These are phyloP conservation scores for Diaporthe eres DNA, from an alignment of 2,329 filamentous ascomycete genomes.

Conservation along the genomic window DNA sequence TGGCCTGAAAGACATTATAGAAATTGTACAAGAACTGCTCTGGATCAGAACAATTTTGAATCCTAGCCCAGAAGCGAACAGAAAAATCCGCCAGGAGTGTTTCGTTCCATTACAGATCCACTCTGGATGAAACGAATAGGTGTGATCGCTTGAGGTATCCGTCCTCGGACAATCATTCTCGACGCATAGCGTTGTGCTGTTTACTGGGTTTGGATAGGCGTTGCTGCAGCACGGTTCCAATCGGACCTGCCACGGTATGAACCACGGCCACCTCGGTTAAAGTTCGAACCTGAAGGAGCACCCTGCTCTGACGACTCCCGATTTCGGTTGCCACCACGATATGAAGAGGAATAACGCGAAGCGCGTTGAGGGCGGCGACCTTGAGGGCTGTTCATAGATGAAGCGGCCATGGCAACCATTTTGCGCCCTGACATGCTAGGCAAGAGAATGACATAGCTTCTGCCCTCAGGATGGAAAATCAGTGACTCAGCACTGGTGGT, in stretches of 20 bases:
- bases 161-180: slow-evolving; percentile 6
- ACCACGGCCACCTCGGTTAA: slow-evolving; percentile 54
- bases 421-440: slow-evolving; percentile 58
- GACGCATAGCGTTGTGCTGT: not conserved
- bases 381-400: slow-evolving; percentile 51
- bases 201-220: slow-evolving; percentile 46
- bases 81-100: slow-evolving; percentile 20
- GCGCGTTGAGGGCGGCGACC: slow-evolving; percentile 46
- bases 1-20: slow-evolving; percentile 33
- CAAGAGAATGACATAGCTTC: slow-evolving; percentile 56
- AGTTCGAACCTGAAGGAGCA: slow-evolving; percentile 42
- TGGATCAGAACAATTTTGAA: slow-evolving; percentile 22
- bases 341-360: slow-evolving; percentile 41
- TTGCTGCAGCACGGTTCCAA: slow-evolving; percentile 54
- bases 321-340: slow-evolving; percentile 41
- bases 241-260: slow-evolving; percentile 58
- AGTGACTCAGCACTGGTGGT: slow-evolving; percentile 61
- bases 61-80: slow-evolving; percentile 32
- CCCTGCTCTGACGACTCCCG: slow-evolving; percentile 49
- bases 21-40: slow-evolving; percentile 39
- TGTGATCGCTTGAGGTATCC: slow-evolving; percentile 2
- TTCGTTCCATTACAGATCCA: slow-evolving; percentile 31
- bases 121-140: slow-evolving; percentile 30
- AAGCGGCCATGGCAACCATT: slow-evolving; percentile 54
- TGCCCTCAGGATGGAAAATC: slow-evolving; percentile 55